Conservation (phyloP, 1,284 basidiomycete genomes). For the Ceratobasidium sp. region DNA sequence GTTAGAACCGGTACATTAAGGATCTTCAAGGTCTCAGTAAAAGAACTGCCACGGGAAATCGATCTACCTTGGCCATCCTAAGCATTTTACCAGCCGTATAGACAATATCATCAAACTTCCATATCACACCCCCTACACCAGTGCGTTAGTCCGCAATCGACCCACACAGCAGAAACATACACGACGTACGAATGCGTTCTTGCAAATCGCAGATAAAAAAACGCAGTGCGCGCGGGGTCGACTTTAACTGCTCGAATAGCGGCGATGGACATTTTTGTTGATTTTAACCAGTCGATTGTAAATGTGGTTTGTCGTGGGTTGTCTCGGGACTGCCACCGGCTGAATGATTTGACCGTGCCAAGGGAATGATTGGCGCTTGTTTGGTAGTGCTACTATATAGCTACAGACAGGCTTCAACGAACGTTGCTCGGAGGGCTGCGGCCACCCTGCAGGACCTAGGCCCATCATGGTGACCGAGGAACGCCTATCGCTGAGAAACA, state of each 20-base stretch:
- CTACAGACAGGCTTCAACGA: background rate
- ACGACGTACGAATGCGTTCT: constrained; percentile 44
- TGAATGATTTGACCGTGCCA: background rate
- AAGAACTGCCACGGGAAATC: background rate
- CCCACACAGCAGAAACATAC: constrained; percentile 23
- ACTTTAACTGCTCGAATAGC: constrained; percentile 29
- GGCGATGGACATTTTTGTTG: background rate
- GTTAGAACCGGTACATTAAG: constrained; percentile 44
- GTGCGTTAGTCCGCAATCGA: background rate
- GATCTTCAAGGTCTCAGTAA: constrained; percentile 17
- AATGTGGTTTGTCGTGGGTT: background rate
- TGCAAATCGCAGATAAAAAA: constrained; percentile 45
- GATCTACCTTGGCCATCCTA: constrained; percentile 39
- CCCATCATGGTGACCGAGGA: background rate
- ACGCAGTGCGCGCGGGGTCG: constrained; percentile 42
- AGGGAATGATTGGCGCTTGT: constrained; percentile 21
- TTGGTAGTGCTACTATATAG: background rate
- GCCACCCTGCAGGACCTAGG: constrained; percentile 7
- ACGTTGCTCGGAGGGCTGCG: background rate
- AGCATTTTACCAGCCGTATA: constrained; percentile 44
- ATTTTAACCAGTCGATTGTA: background rate
- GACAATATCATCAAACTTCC: constrained; percentile 42
- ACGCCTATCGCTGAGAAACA: constrained; percentile 4
- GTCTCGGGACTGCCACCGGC: background rate
- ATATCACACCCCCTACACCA: constrained; percentile 41